Conservation (phyloP, 2,329 filamentous ascomycete species). For the Pseudogymnoascus sp. region DNA sequence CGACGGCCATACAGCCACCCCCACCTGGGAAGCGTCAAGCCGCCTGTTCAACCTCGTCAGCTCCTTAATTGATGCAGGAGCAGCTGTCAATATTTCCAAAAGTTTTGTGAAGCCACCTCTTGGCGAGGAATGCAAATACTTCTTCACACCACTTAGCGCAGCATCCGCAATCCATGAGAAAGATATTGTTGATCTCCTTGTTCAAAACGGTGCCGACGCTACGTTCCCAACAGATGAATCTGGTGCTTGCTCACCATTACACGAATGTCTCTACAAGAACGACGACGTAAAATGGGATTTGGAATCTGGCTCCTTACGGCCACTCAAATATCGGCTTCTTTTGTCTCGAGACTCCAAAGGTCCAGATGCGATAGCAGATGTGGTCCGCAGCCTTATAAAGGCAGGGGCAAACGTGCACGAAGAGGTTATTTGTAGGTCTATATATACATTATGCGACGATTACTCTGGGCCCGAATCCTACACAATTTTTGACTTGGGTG, state of each 20-base stretch:
- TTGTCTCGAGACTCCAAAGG: not conserved
- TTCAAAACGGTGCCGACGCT: not conserved
- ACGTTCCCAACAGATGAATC: too few species aligned
- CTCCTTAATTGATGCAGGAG: not conserved
- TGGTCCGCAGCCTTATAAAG: not conserved
- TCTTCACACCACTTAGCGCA: not conserved
- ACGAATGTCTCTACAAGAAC: not conserved
- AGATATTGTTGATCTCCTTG: not conserved
- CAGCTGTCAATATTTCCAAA: not conserved
- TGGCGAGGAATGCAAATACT: not conserved
- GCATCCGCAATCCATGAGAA: not conserved
- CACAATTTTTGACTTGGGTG: not conserved
- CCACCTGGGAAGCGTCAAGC: not conserved
- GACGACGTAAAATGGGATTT: not conserved
- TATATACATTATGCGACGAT: not conserved
- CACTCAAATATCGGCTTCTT: not conserved
- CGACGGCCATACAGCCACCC: not conserved
- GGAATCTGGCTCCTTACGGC: rapidly evolving
- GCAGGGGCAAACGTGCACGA: not conserved
- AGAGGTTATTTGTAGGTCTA: not conserved
- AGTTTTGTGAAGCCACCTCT: not conserved
- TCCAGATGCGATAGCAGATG: not conserved
- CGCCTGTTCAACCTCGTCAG: not conserved
- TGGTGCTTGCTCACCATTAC: not conserved
- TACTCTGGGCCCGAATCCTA: not conserved